Evolutionary conservation across 345 rosid genomes (phyloP), one percentile per base, ranked within the genome.

Genomic region (Eucalyptus erythrocorys): DNA sequence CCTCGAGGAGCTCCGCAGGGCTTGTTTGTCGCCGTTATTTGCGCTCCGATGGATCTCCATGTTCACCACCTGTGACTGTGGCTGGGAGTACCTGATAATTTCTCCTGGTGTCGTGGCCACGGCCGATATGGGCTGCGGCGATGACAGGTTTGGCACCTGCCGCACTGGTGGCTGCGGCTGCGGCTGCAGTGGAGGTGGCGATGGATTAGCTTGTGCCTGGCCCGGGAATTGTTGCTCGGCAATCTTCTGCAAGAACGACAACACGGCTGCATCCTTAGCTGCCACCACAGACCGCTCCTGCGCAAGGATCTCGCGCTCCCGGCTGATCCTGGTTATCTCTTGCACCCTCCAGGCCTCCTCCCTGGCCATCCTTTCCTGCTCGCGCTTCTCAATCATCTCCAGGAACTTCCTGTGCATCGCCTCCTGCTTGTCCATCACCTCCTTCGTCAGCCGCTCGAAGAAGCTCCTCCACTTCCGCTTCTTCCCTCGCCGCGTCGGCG

Each of bases 331-430:
- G 2, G 96, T 92, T 55, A 94, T 92, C 86, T 96, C 99, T 87
- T 96, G 99, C 88, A 89, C 86, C 89, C 96, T 93, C 99, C 99
- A 97, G 76, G 97, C 93, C 48, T 97, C 98, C 90, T 97, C 99
- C n/a, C 96, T 91, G 6, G 55, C 90, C 87, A 93, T 84, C 88
- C 97, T 93, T 61, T 97, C 98, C 2, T 91, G 94, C 32, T 97
- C 99, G 6, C 94, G 90, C 88, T 92, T 95, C 90, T 96, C 99
- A 16, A 97, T 93, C 9, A 94, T 93, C 89, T 97, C 99, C 88
- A 96, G 87, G 89, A 97, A 96, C 87, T 89, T 94, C 90, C 89
- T 94, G 90, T 97, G 99, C 93, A 96, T 92, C 79, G 93, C 95
- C 85, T 96, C 98, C 87, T 97, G 99, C 91, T 93, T 95, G 79